Conservation (phyloP, 2,329 filamentous ascomycete species). For the Leptographium flavum region DNA sequence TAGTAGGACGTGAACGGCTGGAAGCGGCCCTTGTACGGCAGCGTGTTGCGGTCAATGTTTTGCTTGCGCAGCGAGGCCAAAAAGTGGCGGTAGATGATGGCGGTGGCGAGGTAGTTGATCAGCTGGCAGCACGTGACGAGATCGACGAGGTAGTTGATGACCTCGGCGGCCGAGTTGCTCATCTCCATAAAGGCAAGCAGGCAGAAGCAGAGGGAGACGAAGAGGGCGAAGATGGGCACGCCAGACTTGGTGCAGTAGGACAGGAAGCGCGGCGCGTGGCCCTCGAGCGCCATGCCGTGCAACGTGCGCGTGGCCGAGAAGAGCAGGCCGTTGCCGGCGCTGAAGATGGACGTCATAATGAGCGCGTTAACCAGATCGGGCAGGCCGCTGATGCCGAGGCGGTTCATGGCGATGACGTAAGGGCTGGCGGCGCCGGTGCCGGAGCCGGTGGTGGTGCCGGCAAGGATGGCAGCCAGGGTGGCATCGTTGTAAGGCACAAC, state of each 20-base stretch:
- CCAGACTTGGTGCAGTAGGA: conserved; percentile 39
- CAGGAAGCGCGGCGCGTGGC: conserved; percentile 37
- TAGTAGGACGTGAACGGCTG: conserved; percentile 11
- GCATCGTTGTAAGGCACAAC: conserved; percentile 45
- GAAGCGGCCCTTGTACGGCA: conserved; percentile 40
- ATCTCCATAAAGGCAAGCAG: conserved; percentile 51
- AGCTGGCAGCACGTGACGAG: conserved; percentile 45
- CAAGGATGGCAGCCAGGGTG: conserved; percentile 35
- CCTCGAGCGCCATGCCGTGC: conserved; percentile 43
- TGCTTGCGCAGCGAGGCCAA: conserved; percentile 40
- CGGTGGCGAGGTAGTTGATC: conserved; percentile 42
- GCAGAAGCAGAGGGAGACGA: conserved; percentile 42
- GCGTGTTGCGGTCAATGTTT: conserved; percentile 33
- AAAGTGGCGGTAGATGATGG: conserved; percentile 44
- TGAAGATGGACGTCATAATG: conserved; percentile 44
- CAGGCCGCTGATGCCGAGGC: conserved; percentile 35
- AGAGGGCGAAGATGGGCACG: conserved; percentile 50
- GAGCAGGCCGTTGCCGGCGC: conserved; percentile 46
- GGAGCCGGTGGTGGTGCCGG: conserved; percentile 33
- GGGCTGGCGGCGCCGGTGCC: conserved; percentile 34
- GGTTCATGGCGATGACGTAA: conserved; percentile 41
- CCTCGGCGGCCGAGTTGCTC: conserved; percentile 36
- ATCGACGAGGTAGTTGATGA: conserved; percentile 46
- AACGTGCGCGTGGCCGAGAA: conserved; percentile 47
- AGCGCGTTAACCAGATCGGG: conserved; percentile 49